Percentiles rank a stretch among this genome's conserved stretches.
Conservation (phyloP, 495 filamentous ascomycete genomes). For the Niebla homalea region DNA sequence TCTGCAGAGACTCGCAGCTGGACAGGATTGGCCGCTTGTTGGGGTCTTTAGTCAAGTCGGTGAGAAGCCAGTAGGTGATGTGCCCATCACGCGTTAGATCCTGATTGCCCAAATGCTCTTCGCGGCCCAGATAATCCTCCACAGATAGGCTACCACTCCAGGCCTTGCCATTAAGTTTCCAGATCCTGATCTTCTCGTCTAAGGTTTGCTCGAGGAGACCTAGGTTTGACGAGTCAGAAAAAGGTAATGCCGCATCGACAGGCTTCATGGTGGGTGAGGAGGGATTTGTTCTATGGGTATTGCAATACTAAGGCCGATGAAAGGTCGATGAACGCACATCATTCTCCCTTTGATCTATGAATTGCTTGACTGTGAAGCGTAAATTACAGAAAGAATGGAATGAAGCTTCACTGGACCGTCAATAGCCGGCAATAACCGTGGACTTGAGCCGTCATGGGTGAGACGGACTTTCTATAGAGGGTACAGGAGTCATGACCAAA, state of each 20-base stretch:
- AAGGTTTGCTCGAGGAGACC: slow-evolving; percentile 54
- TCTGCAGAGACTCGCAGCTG: slow-evolving; percentile 73
- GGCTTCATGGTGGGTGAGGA: not conserved
- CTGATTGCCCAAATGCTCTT: slow-evolving; percentile 55
- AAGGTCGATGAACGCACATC: too few relatives aligned
- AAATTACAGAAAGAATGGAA: too few relatives aligned
- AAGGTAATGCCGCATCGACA: slow-evolving; percentile 31
- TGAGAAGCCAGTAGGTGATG: slow-evolving; percentile 76
- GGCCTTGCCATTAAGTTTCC: slow-evolving; percentile 50
- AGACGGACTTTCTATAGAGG: too few relatives aligned
- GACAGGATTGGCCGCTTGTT: slow-evolving; percentile 51
- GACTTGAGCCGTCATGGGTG: too few relatives aligned
- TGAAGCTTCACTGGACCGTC: too few relatives aligned
- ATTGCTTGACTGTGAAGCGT: too few relatives aligned
- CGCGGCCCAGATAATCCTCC: slow-evolving; percentile 63
- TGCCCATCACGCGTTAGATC: slow-evolving; percentile 57
- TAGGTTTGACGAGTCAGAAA: slow-evolving; percentile 45
- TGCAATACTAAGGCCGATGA: too few relatives aligned
- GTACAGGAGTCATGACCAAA: too few relatives aligned
- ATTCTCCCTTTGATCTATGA: too few relatives aligned
- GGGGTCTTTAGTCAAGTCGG: slow-evolving; percentile 36
- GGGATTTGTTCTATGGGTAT: too few relatives aligned
- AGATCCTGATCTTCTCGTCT: slow-evolving; percentile 47
- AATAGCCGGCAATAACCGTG: too few relatives aligned
- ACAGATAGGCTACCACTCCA: slow-evolving; percentile 60